Percentiles rank a stretch among this genome's conserved stretches.
Conservation (phyloP, 139 green algal species). For the Coelastrella sp. region DNA sequence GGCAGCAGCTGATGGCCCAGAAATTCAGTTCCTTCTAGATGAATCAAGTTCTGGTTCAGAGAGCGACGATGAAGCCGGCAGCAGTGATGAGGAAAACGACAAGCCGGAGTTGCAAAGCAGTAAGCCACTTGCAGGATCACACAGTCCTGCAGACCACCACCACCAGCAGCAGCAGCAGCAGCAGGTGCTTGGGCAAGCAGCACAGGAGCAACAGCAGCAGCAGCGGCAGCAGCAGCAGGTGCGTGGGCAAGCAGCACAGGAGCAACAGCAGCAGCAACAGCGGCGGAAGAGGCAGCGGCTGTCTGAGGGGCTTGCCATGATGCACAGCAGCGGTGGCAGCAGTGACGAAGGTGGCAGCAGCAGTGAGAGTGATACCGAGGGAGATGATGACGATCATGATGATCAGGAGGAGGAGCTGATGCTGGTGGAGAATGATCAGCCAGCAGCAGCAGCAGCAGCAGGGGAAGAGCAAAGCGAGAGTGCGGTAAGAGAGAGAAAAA, state of each 20-base stretch:
- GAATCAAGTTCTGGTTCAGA: conserved; percentile 1
- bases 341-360: background rate
- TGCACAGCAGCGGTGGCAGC: background rate
- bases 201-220: background rate
- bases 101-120: background rate
- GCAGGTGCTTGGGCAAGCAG: background rate
- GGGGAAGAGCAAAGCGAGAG: background rate
- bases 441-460: conserved; percentile 5
- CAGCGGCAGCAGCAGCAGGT: conserved; percentile 19
- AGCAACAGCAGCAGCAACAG: background rate
- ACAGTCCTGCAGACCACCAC: background rate
- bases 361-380: background rate
- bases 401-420: background rate
- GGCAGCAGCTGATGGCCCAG: background rate
- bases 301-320: background rate
- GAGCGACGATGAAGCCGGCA: background rate
- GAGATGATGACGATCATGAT: background rate
- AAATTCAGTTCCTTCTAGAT: background rate
- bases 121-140: background rate
- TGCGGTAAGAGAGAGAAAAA: background rate
- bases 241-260: background rate
- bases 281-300: background rate
- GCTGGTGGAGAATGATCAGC: background rate
- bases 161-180: conserved; percentile 32
- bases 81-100: background rate